phyloP scores from a whole-genome alignment of 768 basidiomycete genomes.

The Podaxis sp. region DNA sequence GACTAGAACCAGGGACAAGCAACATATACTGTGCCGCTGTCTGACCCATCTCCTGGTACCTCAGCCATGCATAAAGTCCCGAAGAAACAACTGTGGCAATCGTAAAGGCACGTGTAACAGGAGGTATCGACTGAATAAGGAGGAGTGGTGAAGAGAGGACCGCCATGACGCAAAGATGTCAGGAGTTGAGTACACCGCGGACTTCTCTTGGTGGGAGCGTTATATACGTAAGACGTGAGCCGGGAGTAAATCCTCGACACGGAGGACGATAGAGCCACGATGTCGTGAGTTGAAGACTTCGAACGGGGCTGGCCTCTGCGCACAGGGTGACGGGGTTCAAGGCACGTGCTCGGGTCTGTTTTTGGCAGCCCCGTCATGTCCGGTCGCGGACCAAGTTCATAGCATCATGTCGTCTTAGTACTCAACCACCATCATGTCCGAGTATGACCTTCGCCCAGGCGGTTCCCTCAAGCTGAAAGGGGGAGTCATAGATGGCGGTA shows the following conservation, averaged over 20 bases:
- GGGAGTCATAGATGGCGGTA: conserved; percentile 73
- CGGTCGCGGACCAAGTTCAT: neutral
- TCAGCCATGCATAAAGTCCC: conserved; percentile 62
- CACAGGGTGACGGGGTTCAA: conserved; percentile 1
- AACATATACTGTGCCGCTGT: conserved; percentile 65
- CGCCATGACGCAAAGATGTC: conserved; percentile 51
- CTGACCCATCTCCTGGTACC: conserved; percentile 45
- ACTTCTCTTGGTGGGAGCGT: neutral
- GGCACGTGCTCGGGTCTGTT: conserved; percentile 24
- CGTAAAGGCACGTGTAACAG: conserved; percentile 74
- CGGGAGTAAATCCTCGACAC: neutral
- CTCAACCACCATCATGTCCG: conserved; percentile 54
- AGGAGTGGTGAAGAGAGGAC: conserved; percentile 71
- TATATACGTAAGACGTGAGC: neutral
- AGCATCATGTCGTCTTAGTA: conserved; percentile 13
- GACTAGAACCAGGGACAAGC: conserved; percentile 74
- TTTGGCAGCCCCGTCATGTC: neutral
- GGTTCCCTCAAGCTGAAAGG: conserved; percentile 91
- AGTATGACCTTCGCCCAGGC: conserved; percentile 82
- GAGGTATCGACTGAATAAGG: conserved; percentile 69
- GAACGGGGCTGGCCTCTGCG: neutral
- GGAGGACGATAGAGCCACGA: neutral
- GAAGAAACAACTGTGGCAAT: conserved; percentile 57
- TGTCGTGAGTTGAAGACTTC: conserved; percentile 7
- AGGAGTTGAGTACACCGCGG: conserved; percentile 7